These are phyloP conservation scores for Plantago ovata DNA, from an alignment of 257 asterid species.

Conservation along the genomic window DNA sequence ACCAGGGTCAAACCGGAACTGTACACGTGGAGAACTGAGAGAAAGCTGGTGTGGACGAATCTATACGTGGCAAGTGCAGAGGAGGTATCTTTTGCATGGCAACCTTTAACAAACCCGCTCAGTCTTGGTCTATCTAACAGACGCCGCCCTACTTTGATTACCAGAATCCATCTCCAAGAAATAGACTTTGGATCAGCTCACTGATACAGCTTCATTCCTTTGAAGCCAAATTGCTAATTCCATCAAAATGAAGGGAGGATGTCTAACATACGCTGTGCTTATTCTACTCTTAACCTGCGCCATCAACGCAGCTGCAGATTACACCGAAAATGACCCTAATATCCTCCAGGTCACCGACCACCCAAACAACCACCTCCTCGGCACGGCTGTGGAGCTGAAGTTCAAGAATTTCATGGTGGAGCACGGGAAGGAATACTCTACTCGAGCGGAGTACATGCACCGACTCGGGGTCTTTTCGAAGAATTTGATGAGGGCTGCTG, in stretches of 20 bases:
- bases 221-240: not conserved
- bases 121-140: too few relatives aligned
- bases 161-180: too few relatives aligned
- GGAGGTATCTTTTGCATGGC: not conserved
- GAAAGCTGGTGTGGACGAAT: not conserved
- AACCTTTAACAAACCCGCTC: not conserved
- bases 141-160: not conserved
- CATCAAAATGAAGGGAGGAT: conserved; percentile 35
- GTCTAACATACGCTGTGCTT: conserved; percentile 31
- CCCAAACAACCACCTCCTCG: conserved; percentile 42
- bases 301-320: conserved; percentile 16
- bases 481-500: conserved; percentile 69
- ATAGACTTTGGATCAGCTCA: too few relatives aligned
- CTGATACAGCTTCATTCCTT: too few relatives aligned
- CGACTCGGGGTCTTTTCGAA: conserved; percentile 74
- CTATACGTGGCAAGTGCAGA: not conserved
- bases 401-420: conserved; percentile 60
- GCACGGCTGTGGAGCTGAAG: conserved; percentile 55
- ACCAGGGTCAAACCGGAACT: too few relatives aligned
- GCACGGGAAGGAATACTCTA: conserved; percentile 52
- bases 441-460: conserved; percentile 69
- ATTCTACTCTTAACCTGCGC: conserved; percentile 50
- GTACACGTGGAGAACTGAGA: too few relatives aligned
- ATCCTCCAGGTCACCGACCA: conserved; percentile 72
- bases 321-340: conserved; percentile 28